Base-by-base conservation (phyloP, 2,329 filamentous ascomycete species). In the Alternaria metachromatica region DNA sequence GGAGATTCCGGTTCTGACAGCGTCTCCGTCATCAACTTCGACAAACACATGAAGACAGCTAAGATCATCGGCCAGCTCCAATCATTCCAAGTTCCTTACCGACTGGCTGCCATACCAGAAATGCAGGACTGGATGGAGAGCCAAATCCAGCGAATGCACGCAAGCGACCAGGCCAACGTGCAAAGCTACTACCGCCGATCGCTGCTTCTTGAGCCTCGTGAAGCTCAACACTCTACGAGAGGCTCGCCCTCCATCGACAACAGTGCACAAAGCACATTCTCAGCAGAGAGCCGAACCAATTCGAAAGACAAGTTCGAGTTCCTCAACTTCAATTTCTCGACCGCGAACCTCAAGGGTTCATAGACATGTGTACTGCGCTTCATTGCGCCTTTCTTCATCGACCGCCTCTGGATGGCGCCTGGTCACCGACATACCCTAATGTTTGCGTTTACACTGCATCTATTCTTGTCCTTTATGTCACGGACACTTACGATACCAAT, bases 11-110 rank as follows among this genome's bases (percentile, higher is more conserved):
- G 84, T 7, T 84, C 85, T 13, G 88, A 92, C n/a, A 86, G 89
- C 28, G 86, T 93, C 73, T 89, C 89, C 0, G 92, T 98, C 30
- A 93, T 99, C 85, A 99, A 99, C 82, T 98, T 97, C 74, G 95
- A 98, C 84, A 98, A 98, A 82, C 94, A 98, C 78, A 92, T 90
- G 73, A 93, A 94, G 71, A 98, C 94, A 3, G 94, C 95, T 49
- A 96, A 94, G 81, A 96, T 98, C 76, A 97, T 99, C 73, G 92
- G 93, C 67, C 95, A 98, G 73, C 87, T 99, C 8, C 96, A 99
- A 79, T 90, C 94, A 18, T 98, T 98, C 83, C 96, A 99, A 81
- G 92, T 97, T 20, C 93, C 94, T 0, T 98, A 98, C 79, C 88
- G 91, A 7, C 87, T 99, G 18, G 87, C 87, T 2, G 91, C 96